Evolutionary conservation across 2,329 filamentous ascomycete genomes (phyloP).

Genomic region (Acrocalymma vagum): DNA sequence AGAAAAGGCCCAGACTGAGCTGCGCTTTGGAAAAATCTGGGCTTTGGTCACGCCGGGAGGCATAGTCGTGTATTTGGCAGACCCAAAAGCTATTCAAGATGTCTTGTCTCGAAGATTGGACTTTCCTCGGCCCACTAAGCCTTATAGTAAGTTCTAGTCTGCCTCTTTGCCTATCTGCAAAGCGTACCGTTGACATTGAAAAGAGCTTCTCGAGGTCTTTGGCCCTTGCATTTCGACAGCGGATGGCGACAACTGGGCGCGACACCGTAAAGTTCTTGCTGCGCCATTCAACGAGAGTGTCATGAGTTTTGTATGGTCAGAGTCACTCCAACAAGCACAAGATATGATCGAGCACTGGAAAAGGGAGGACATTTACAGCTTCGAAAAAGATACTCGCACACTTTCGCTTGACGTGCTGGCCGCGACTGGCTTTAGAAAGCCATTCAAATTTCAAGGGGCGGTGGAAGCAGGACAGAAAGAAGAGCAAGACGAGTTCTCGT

Average conservation of each 20-base stretch:
- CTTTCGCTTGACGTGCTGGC: slow-evolving; percentile 43
- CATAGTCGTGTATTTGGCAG: slow-evolving; percentile 2
- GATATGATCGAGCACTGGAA: slow-evolving; percentile 14
- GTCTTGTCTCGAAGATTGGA: slow-evolving; percentile 2
- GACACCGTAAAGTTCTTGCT: slow-evolving; percentile 50
- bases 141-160: slow-evolving; percentile 1
- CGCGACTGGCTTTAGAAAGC: slow-evolving; percentile 32
- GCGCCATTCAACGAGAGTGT: slow-evolving; percentile 53
- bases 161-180: no score
- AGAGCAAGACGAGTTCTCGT: neutral
- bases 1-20: neutral
- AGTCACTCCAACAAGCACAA: slow-evolving; percentile 66
- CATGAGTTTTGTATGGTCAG: slow-evolving; percentile 58
- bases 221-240: slow-evolving; percentile 9
- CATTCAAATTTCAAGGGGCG: slow-evolving; percentile 13
- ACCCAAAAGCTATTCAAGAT: slow-evolving; percentile 3
- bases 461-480: neutral
- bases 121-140: slow-evolving; percentile 3
- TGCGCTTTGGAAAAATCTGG: neutral
- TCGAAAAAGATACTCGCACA: slow-evolving; percentile 31
- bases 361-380: slow-evolving; percentile 9
- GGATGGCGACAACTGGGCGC: slow-evolving; percentile 43
- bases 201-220: slow-evolving; percentile 9
- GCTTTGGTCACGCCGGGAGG: slow-evolving; percentile 5
- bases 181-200: neutral